These are phyloP conservation scores for Glycyrrhiza uralensis DNA, from an alignment of 306 rosid species.

Conservation along the genomic window DNA sequence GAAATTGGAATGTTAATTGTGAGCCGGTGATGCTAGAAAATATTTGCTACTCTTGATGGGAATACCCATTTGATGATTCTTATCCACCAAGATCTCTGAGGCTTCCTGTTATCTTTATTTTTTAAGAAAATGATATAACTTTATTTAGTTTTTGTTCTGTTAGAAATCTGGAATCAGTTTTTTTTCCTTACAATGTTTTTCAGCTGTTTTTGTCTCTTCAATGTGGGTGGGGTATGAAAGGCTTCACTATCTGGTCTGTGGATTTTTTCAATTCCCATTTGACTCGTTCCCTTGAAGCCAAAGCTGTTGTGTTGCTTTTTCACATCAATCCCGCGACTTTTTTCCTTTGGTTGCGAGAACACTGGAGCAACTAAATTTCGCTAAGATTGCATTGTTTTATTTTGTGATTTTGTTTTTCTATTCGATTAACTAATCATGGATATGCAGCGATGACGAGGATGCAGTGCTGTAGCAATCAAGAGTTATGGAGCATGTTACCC, in stretches of 20 bases:
- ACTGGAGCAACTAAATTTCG: slow-evolving; percentile 49
- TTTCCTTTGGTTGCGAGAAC: slow-evolving; percentile 11
- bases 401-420: too few species aligned
- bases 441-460: too few species aligned
- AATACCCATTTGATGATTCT: slow-evolving; percentile 31
- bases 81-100: slow-evolving; percentile 61
- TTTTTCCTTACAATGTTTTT: too few species aligned
- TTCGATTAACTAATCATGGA: too few species aligned
- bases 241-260: slow-evolving; percentile 95
- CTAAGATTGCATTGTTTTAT: not conserved
- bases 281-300: slow-evolving; percentile 99
- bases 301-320: slow-evolving; percentile 39
- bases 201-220: too few species aligned
- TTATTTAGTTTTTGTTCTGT: too few species aligned
- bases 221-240: too few species aligned
- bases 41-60: slow-evolving; percentile 60
- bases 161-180: too few species aligned
- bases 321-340: not conserved
- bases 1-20: too few species aligned
- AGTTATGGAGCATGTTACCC: too few species aligned
- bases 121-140: too few species aligned
- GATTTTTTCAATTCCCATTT: slow-evolving; percentile 51
- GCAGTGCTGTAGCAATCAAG: too few species aligned
- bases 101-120: not conserved
- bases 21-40: slow-evolving; percentile 35